phyloP scores from a whole-genome alignment of 2,329 filamentous ascomycete genomes.

The Colletotrichum musicola region DNA sequence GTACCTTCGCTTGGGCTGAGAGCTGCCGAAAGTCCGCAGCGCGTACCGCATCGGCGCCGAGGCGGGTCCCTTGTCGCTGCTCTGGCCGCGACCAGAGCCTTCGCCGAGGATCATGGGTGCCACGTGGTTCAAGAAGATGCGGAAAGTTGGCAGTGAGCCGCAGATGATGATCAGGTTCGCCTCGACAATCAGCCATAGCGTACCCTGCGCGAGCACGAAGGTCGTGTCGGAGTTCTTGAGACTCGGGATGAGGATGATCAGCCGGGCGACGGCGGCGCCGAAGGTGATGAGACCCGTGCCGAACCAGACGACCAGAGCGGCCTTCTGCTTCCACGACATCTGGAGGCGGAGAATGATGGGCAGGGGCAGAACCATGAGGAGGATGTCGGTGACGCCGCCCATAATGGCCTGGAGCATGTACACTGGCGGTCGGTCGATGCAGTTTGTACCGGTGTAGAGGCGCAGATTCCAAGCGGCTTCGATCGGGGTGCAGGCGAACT shows the following conservation, averaged over 20 bases:
- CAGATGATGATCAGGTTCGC: constrained; percentile 55
- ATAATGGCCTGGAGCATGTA: constrained; percentile 61
- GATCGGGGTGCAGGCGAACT: constrained; percentile 49
- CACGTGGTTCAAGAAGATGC: constrained; percentile 53
- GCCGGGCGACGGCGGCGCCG: constrained; percentile 11
- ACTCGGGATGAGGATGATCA: constrained; percentile 22
- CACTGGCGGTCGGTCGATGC: constrained; percentile 57
- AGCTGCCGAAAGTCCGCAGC: not conserved
- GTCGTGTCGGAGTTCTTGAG: constrained; percentile 5
- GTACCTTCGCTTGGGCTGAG: not conserved
- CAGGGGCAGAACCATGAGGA: constrained; percentile 60
- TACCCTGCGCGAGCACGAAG: constrained; percentile 16
- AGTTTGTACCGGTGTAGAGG: constrained; percentile 47
- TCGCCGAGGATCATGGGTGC: constrained; percentile 49
- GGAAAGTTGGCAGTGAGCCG: constrained; percentile 53
- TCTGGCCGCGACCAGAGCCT: not conserved
- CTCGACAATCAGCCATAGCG: constrained; percentile 47
- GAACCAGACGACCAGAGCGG: constrained; percentile 58
- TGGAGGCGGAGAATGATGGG: constrained; percentile 58
- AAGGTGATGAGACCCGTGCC: constrained; percentile 51
- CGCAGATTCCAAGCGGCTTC: constrained; percentile 47
- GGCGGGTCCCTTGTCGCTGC: not conserved
- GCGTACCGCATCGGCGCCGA: not conserved
- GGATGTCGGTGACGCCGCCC: constrained; percentile 62
- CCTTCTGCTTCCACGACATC: constrained; percentile 59